These are phyloP conservation scores for Amanita inopinata DNA, from an alignment of 768 basidiomycete genomes.

Conservation along the genomic window DNA sequence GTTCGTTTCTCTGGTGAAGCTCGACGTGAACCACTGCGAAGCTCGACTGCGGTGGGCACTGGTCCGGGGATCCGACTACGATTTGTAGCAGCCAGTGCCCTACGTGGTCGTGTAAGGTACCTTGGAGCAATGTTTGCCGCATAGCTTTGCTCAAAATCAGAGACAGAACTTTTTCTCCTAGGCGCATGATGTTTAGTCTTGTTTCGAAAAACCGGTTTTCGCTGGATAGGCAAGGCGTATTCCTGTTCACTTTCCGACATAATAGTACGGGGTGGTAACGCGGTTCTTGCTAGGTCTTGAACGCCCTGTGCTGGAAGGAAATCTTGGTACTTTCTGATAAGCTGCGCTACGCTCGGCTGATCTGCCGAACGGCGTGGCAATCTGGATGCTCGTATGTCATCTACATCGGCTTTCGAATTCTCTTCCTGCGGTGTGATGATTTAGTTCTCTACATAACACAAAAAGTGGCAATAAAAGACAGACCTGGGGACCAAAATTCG, in stretches of 20 bases:
- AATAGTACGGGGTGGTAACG: conserved; percentile 45
- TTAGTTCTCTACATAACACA: not conserved
- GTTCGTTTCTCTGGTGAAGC: conserved; percentile 68
- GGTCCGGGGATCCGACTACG: conserved; percentile 47
- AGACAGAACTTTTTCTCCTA: conserved; percentile 49
- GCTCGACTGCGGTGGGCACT: conserved; percentile 38
- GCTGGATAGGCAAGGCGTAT: conserved; percentile 26
- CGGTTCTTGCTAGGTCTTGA: conserved; percentile 62
- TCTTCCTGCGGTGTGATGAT: not conserved
- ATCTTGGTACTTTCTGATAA: conserved; percentile 77
- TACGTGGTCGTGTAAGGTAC: conserved; percentile 49
- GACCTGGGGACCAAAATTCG: conserved; percentile 10
- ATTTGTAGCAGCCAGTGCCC: conserved; percentile 26
- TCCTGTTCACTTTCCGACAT: conserved; percentile 83
- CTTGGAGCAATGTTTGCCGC: conserved; percentile 85
- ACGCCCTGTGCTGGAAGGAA: conserved; percentile 65
- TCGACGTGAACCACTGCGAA: conserved; percentile 51
- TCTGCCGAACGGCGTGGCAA: conserved; percentile 49
- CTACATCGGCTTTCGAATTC: not conserved
- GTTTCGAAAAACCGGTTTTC: conserved; percentile 21
- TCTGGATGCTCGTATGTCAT: conserved; percentile 2
- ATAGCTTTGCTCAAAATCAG: conserved; percentile 88
- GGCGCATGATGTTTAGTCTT: conserved; percentile 42
- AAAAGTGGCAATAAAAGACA: not conserved
- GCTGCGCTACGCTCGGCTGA: conserved; percentile 69